A percentile compares a stretch with the other conserved stretches of the same genome.
These are phyloP conservation scores for Allium sativum DNA, from an alignment of 106 monocot species.

Conservation along the genomic window DNA sequence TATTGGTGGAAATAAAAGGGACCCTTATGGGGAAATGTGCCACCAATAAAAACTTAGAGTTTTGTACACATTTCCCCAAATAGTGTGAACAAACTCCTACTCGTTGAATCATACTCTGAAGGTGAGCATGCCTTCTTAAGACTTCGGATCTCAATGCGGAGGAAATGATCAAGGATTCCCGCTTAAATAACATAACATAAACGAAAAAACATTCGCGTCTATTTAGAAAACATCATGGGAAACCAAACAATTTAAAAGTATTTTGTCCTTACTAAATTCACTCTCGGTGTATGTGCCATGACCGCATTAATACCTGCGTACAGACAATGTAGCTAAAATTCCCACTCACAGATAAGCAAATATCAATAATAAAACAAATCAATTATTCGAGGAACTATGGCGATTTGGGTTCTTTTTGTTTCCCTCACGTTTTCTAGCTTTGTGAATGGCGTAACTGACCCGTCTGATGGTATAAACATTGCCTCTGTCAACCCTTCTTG, in stretches of 20 bases:
- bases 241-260: not conserved
- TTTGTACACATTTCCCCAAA: too few species aligned
- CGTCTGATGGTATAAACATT: conserved; percentile 22
- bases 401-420: conserved; percentile 7
- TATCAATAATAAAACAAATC: not conserved
- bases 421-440: conserved; percentile 11
- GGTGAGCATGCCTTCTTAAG: too few species aligned
- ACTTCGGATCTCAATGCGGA: too few species aligned
- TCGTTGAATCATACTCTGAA: too few species aligned
- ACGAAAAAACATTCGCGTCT: too few species aligned
- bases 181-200: too few species aligned
- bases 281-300: conserved; percentile 5
- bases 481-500: not conserved
- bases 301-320: not conserved
- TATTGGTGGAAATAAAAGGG: too few species aligned
- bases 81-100: too few species aligned
- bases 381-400: conserved; percentile 9
- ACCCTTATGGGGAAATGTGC: too few species aligned
- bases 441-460: conserved; percentile 15
- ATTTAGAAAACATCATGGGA: too few species aligned
- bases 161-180: too few species aligned
- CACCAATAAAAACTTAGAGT: too few species aligned
- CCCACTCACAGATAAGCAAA: not conserved
- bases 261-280: conserved; percentile 3
- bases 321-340: not conserved